Base-by-base conservation (phyloP, 306 rosid genomes). In the Cyamopsis tetragonoloba region DNA sequence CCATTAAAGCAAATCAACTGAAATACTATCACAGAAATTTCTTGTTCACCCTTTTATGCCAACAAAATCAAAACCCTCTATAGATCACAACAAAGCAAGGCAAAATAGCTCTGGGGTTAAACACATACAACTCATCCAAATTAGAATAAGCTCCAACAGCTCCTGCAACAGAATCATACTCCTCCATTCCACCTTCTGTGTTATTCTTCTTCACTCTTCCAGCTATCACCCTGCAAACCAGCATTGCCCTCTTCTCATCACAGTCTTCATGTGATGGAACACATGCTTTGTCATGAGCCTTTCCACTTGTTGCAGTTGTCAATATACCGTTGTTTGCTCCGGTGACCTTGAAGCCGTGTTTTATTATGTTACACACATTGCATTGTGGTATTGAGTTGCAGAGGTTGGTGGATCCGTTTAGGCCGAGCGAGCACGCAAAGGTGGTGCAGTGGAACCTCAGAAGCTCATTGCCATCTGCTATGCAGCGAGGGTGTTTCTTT, bases 71-170 rank as follows among this genome's bases (percentile, higher is more conserved):
- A 72, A 80, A 89, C 1, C 85, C 99, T 31, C 78, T 75, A 43
- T 93, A 90, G 77, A 93, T 86, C 19, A 93, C 99, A 82, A 93
- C 99, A 82, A 93, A 93, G 78, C 99, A 93, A 67, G 97, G 99
- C 87, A 93, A 83, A 58, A 93, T 93, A 43, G 99, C 97, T 81
- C 75, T 78, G 0, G 88, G 88, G 46, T 87, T 86, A 59, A 68
- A 83, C 73, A 90, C 97, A 54, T 81, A 83, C 71, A 93, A 81
- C 89, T 93, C 96, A 37, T 93, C 97, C 87, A 93, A 75, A 80
- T 93, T 90, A 3, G 99, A 88, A 72, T 86, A 90, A 14, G 88
- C 83, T 20, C 99, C 99, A 30, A 69, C 86, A 47, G 65, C 90
- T 38, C 90, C 97, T 0, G 85, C 87, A 64, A 93, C 74, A 0